These are phyloP conservation scores for Murraya paniculata DNA, from an alignment of 345 rosid species.

Conservation along the genomic window DNA sequence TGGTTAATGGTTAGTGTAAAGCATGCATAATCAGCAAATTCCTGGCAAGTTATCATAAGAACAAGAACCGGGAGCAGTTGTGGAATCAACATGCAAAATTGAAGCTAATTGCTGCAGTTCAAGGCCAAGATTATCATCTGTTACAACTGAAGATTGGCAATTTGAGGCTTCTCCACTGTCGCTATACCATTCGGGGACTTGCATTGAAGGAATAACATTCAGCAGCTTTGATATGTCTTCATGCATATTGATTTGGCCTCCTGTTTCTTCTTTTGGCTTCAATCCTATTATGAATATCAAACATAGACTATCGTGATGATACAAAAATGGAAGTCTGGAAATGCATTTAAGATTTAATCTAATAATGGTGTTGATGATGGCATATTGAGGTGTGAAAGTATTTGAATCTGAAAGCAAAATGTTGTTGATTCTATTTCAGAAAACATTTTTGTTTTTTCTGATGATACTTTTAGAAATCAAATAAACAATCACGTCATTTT, in stretches of 20 bases:
- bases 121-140: conserved; percentile 49
- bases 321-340: no score
- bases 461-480: background rate
- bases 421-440: background rate
- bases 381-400: background rate
- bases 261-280: conserved; percentile 38
- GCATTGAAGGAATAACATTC: conserved; percentile 21
- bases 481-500: background rate
- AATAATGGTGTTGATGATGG: background rate
- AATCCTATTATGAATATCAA: conserved; percentile 23
- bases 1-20: background rate
- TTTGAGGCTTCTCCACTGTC: conserved; percentile 52
- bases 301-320: background rate
- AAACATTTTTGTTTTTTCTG: background rate
- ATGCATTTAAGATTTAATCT: background rate
- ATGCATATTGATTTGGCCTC: conserved; percentile 36
- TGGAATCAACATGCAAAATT: conserved; percentile 37
- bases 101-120: conserved; percentile 67
- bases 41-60: conserved; percentile 53
- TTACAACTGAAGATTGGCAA: conserved; percentile 52
- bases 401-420: background rate
- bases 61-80: conserved; percentile 27
- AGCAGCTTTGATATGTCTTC: conserved; percentile 49
- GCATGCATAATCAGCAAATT: conserved; percentile 31
- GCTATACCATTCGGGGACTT: conserved; percentile 40